Base-by-base conservation (phyloP, 164 flowering plant species). In the Sextonia rubra region DNA sequence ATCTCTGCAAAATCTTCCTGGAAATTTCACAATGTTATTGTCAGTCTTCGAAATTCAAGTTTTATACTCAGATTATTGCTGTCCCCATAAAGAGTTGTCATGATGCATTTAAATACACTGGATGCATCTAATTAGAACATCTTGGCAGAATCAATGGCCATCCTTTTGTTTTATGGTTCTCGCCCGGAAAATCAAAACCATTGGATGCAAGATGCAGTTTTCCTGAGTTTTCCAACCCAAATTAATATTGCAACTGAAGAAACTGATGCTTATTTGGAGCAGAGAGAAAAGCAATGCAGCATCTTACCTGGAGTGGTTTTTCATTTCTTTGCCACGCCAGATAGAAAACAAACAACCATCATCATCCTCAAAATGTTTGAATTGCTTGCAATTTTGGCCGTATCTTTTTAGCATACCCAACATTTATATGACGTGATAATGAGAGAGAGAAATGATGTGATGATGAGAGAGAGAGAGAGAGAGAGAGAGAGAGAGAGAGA, bases 1-100 rank as follows among this genome's bases (percentile, higher is more conserved):
- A 74, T 76, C 89, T 82, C 80, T 91, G 96, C 62, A 92, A 79
- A 15, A 37, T 68, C 83, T 80, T 94, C 84, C 98, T 94, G 89
- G 79, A 75, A 71, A 9, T 55, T 55, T 56, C 24, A 27, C 27
- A 56, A 44, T 22, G 29, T 22, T 12, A 37, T 20, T n/a, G 69
- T 18, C 15, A 52, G n/a, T 52, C 0, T 52, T 52, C 12, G 58
- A 20, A 52, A 52, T 15, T 15, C 17, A 52, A 52, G 58, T 15
- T 15, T 15, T 20, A 52, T 52, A 52, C 58, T 17, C 58, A 52
- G 58, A 52, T 12, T 15, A 52, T 52, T 52, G 58, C 14, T 14
- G 20, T 52, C n/a, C 2, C n/a, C 6, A 17, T 20, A 52, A 20
- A 52, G 20, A 52, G 58, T 52, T 3, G n/a, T 12, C 14, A 17